A percentile compares a stretch with the other conserved stretches of the same genome.
These are phyloP conservation scores for Trichosporon sp. DNA, from an alignment of 1,284 basidiomycete species.

Conservation along the genomic window DNA sequence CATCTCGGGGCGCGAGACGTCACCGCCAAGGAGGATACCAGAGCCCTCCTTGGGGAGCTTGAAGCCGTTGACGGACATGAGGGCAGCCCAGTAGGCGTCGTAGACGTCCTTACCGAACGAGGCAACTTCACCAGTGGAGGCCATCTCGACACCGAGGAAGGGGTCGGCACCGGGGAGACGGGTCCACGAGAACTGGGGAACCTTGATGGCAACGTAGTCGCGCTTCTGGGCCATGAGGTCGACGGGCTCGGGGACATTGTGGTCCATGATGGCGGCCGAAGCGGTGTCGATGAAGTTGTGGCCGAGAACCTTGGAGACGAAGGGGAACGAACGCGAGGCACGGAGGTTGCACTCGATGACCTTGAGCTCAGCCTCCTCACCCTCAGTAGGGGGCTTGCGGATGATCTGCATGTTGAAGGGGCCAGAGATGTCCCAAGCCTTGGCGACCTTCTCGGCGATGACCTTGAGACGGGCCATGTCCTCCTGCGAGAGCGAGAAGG, in stretches of 20 bases:
- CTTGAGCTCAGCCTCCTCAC: conserved; percentile 72
- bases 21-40: conserved; percentile 64
- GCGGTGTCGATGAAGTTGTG: conserved; percentile 97
- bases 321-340: conserved; percentile 97
- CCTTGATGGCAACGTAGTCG: conserved; percentile 96
- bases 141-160: conserved; percentile 98
- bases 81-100: conserved; percentile 98
- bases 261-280: conserved; percentile 83
- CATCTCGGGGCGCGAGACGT: conserved; percentile 86
- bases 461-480: conserved; percentile 85
- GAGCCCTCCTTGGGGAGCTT: conserved; percentile 69
- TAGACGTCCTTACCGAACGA: conserved; percentile 91
- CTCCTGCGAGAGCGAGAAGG: conserved; percentile 73
- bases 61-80: conserved; percentile 70
- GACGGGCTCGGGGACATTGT: conserved; percentile 84
- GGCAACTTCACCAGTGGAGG: conserved; percentile 97
- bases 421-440: conserved; percentile 93
- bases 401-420: conserved; percentile 99
- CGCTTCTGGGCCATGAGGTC: conserved; percentile 89
- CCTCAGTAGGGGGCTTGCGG: conserved; percentile 69
- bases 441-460: conserved; percentile 92
- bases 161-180: conserved; percentile 84
- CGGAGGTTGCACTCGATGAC: conserved; percentile 99
- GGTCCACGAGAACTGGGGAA: conserved; percentile 98
- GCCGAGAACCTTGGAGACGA: conserved; percentile 97